A percentile compares a stretch with the other conserved stretches of the same genome.
Evolutionary conservation across 768 basidiomycete species (phyloP).

Genomic region (Crucibulum laeve): DNA sequence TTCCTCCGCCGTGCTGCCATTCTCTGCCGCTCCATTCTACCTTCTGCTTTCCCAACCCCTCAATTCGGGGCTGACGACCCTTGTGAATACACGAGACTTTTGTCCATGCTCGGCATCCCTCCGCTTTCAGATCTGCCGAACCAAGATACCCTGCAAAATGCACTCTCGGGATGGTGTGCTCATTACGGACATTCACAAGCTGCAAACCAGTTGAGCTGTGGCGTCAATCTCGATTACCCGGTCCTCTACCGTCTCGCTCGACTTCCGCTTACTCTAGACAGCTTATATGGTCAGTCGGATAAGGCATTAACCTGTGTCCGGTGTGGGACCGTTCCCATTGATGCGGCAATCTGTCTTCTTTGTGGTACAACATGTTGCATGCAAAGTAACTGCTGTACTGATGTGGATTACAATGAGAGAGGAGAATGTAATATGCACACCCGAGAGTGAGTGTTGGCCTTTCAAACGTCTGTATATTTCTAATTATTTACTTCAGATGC

Average conservation of each 20-base stretch:
- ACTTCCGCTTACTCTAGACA: constrained; percentile 80
- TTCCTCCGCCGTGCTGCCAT: constrained; percentile 89
- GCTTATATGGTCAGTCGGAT: constrained; percentile 71
- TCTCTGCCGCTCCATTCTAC: constrained; percentile 71
- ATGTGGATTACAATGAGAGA: constrained; percentile 53
- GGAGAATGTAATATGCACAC: constrained; percentile 98
- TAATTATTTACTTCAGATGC: constrained; percentile 49
- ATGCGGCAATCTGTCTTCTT: constrained; percentile 87
- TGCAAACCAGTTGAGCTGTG: constrained; percentile 74
- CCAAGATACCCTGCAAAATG: constrained; percentile 85
- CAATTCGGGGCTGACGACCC: constrained; percentile 31
- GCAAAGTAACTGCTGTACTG: constrained; percentile 89
- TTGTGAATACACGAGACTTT: constrained; percentile 77
- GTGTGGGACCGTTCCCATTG: constrained; percentile 76
- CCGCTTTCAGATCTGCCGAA: constrained; percentile 73
- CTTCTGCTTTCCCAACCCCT: constrained; percentile 56
- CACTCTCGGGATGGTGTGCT: constrained; percentile 86
- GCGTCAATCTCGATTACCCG: constrained; percentile 79
- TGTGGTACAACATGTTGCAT: constrained; percentile 88
- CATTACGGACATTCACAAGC: constrained; percentile 83
- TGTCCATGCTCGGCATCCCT: constrained; percentile 74
- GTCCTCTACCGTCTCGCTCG: constrained; percentile 77
- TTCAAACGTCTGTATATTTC: constrained; percentile 2
- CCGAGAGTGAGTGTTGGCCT: constrained; percentile 66
- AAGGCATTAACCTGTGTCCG: constrained; percentile 69